phyloP scores from a whole-genome alignment of 257 asterid species.

The Solanum etuberosum region DNA sequence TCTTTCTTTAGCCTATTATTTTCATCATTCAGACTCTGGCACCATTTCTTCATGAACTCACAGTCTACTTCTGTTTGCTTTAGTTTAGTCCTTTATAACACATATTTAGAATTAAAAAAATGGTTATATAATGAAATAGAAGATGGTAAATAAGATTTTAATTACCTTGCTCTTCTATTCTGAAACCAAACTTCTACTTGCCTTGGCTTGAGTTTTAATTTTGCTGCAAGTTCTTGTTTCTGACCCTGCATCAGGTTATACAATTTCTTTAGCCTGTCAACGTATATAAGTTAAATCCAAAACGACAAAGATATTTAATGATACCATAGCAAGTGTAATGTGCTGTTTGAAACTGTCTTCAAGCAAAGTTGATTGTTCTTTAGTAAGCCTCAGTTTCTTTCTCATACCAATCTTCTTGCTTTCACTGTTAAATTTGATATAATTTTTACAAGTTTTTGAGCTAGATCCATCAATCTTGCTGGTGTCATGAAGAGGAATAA shows the following conservation, averaged over 20 bases:
- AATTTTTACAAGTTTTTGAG: not conserved
- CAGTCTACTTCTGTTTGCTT: conserved; percentile 74
- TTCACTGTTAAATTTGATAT: not conserved
- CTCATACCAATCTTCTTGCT: conserved; percentile 19
- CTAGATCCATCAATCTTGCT: conserved; percentile 8
- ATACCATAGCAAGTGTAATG: conserved; percentile 35
- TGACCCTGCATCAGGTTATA: conserved; percentile 22
- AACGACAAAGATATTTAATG: not conserved
- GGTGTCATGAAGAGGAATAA: conserved; percentile 25
- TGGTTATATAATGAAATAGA: not conserved
- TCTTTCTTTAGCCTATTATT: conserved; percentile 49
- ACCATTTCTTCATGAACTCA: conserved; percentile 53
- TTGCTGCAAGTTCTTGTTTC: conserved; percentile 41
- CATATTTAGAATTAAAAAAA: not conserved
- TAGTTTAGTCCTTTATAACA: conserved; percentile 53
- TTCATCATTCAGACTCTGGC: conserved; percentile 44
- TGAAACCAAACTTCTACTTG: conserved; percentile 88
- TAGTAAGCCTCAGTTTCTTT: conserved; percentile 46
- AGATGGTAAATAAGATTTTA: not conserved
- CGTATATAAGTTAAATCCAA: not conserved
- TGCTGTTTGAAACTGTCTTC: conserved; percentile 41
- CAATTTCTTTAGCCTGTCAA: not conserved
- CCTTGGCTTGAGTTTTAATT: conserved; percentile 48
- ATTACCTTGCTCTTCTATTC: conserved; percentile 64
- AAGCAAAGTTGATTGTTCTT: conserved; percentile 33